Base-by-base conservation (phyloP, 345 rosid species). In the Aquilaria malaccensis region DNA sequence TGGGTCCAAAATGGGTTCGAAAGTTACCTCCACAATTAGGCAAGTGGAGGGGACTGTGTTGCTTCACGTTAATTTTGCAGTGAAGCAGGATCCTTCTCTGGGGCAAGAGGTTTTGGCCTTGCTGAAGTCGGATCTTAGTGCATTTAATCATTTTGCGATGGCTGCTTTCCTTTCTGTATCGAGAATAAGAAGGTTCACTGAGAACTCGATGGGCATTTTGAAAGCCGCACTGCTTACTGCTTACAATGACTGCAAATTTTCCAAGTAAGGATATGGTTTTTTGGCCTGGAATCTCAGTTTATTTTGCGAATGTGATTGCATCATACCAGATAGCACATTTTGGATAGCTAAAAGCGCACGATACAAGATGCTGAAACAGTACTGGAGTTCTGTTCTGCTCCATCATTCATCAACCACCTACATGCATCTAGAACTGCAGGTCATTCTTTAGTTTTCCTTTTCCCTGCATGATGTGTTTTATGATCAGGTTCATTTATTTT, bases 61-160 rank as follows among this genome's bases (percentile, higher is more conserved):
- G 80, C 95, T 90, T 74, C 97, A 87, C 71, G 65, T 89, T 48
- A 89, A 89, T 80, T 89, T 89, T 2, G 85, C 97, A 0, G 95
- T 87, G 76, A 89, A 89, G 84, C 97, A 90, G 82, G 97, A 87
- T 77, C 85, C 91, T 69, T 81, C 97, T 6, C 31, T 90, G 55
- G 92, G 83, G 60, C 81, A 80, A 70, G 95, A 81, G 83, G 84
- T 87, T 66, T 69, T 87, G 55, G 76, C 80, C 56, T 72, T 90
- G 13, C 74, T 90, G 56, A 90, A 85, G 71, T 75, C 80, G 37
- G 81, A 82, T 67, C 57, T 74, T 50, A 71, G 77, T 31, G 82
- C 83, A 33, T 72, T 90, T 64, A 87, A 85, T 77, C 86, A 81
- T 81, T 90, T 90, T 55, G 66, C 85, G 0, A 73, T 85, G 43